Conservation (phyloP, 176 grass and related monocot species). For the Avena sativa region DNA sequence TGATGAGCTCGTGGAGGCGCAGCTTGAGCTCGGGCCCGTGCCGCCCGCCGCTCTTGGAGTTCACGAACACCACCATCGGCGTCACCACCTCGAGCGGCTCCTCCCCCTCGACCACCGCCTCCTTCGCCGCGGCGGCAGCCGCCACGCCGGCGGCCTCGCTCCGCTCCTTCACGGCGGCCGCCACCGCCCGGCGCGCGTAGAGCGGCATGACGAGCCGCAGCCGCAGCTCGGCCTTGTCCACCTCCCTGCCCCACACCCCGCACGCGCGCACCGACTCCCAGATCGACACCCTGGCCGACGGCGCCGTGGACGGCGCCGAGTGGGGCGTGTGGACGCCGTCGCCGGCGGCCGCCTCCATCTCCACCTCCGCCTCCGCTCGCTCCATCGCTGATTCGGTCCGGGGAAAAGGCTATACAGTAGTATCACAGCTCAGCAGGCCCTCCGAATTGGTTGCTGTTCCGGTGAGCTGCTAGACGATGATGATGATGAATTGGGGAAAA, state of each 20-base stretch:
- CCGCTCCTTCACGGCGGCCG: constrained; percentile 50
- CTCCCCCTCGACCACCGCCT: not conserved
- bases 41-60: constrained; percentile 83
- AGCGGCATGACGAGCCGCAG: constrained; percentile 75
- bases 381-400: constrained; percentile 45
- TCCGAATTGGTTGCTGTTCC: not conserved
- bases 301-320: constrained; percentile 32
- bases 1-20: constrained; percentile 84
- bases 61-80: constrained; percentile 90
- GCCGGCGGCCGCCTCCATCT: constrained; percentile 9
- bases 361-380: constrained; percentile 43
- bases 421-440: constrained; percentile 38
- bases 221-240: constrained; percentile 82
- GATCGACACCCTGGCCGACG: constrained; percentile 77
- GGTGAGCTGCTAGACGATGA: not conserved
- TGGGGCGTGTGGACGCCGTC: not conserved
- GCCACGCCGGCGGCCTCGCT: constrained; percentile 52
- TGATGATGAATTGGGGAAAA: constrained; percentile 17
- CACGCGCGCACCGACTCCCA: constrained; percentile 83
- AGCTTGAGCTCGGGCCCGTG: constrained; percentile 84
- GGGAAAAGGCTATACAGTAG: not conserved
- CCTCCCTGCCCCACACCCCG: constrained; percentile 67
- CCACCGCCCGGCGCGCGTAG: constrained; percentile 67
- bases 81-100: constrained; percentile 46
- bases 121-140: not conserved